A percentile compares a stretch with the other conserved stretches of the same genome.
Conservation (phyloP, 257 asterid species). For the Eucommia ulmoides region DNA sequence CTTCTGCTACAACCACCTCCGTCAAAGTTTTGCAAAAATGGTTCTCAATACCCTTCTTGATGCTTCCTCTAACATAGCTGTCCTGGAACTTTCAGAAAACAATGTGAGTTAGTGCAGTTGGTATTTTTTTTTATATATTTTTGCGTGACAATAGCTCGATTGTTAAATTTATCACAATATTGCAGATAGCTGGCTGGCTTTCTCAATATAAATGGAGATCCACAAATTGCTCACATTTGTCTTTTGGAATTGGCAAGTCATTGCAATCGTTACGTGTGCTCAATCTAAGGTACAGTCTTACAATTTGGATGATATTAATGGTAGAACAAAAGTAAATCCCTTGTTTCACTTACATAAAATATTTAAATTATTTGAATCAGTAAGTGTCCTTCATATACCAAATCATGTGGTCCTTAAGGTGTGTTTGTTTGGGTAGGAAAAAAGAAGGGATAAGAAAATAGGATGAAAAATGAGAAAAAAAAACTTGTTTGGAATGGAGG, state of each 20-base stretch:
- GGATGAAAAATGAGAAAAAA: too few relatives aligned
- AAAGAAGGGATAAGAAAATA: too few relatives aligned
- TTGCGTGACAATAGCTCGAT: not conserved
- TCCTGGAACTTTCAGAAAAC: conserved; percentile 86
- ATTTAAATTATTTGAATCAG: too few relatives aligned
- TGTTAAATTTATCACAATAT: conserved; percentile 10
- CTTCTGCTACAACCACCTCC: conserved; percentile 56
- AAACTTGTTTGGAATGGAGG: too few relatives aligned
- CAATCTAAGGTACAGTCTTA: conserved; percentile 64
- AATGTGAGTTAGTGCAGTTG: conserved; percentile 37
- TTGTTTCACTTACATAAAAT: too few relatives aligned
- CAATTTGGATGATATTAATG: not conserved
- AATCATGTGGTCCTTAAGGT: too few relatives aligned
- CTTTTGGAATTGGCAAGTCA: conserved; percentile 37
- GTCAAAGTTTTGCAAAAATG: conserved; percentile 39
- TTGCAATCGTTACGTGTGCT: conserved; percentile 53
- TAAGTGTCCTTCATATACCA: too few relatives aligned
- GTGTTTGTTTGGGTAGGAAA: too few relatives aligned
- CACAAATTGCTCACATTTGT: conserved; percentile 17
- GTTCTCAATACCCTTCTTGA: conserved; percentile 51
- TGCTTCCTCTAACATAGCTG: conserved; percentile 42
- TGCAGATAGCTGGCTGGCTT: conserved; percentile 78
- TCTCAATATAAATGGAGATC: conserved; percentile 45
- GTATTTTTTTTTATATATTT: conserved; percentile 6
- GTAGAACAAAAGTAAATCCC: too few relatives aligned